Evolutionary conservation across 768 basidiomycete species (phyloP).

Genomic region (Mycena pura): DNA sequence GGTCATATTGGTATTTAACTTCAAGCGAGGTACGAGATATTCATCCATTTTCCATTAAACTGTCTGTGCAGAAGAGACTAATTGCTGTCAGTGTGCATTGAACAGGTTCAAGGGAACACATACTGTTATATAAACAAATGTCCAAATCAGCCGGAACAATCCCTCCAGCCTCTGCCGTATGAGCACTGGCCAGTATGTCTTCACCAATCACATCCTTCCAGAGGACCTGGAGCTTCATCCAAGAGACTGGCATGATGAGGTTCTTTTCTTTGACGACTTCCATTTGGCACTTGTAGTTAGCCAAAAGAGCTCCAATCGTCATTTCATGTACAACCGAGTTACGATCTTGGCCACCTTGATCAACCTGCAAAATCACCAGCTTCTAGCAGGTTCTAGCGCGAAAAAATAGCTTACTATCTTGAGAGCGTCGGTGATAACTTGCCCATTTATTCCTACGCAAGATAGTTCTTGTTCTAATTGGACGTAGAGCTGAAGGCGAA

Average conservation of each 20-base stretch:
- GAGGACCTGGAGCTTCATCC: neutral
- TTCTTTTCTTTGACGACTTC: neutral
- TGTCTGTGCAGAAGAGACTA: neutral
- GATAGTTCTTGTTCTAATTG: neutral
- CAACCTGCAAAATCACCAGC: neutral
- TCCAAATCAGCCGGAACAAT: neutral
- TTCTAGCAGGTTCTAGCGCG: neutral
- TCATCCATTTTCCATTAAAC: neutral
- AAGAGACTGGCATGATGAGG: neutral
- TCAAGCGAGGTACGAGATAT: too few relatives aligned
- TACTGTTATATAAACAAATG: neutral
- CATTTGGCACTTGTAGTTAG: neutral
- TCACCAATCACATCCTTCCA: neutral
- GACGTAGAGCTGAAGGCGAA: neutral
- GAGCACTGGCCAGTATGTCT: neutral
- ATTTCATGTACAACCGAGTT: neutral
- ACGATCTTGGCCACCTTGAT: neutral
- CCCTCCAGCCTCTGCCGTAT: neutral
- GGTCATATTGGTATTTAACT: too few relatives aligned
- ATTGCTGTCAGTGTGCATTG: neutral
- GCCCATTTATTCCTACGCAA: neutral
- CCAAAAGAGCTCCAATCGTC: neutral
- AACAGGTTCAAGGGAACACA: neutral
- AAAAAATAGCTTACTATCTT: neutral
- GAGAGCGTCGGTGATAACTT: neutral